Evolutionary conservation across 2,329 filamentous ascomycete species (phyloP).

Genomic region (Curvularia sp.): DNA sequence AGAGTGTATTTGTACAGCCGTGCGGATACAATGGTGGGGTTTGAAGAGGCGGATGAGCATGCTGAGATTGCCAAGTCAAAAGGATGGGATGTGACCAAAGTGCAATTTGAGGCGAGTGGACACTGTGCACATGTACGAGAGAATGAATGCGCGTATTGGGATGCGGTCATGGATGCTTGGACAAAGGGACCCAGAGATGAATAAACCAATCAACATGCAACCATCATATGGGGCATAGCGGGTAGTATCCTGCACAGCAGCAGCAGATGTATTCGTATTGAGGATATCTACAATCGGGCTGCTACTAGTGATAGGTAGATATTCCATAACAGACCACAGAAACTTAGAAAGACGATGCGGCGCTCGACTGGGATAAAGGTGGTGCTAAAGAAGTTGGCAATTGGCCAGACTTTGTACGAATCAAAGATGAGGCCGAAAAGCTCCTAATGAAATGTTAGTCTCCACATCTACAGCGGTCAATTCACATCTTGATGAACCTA

Average conservation of each 20-base stretch:
- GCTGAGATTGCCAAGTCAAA: constrained; percentile 56
- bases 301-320: constrained; percentile 74
- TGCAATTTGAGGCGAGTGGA: constrained; percentile 64
- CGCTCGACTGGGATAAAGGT: constrained; percentile 72
- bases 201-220: background rate
- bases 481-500: constrained; percentile 36
- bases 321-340: constrained; percentile 77
- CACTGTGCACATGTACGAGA: constrained; percentile 69
- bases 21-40: constrained; percentile 64
- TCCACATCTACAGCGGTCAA: constrained; percentile 27
- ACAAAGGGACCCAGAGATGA: constrained; percentile 24
- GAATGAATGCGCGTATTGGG: constrained; percentile 67
- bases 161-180: constrained; percentile 45
- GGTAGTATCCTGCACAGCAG: background rate
- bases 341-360: constrained; percentile 73
- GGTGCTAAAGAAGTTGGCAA: constrained; percentile 75
- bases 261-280: constrained; percentile 8
- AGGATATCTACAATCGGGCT: constrained; percentile 34
- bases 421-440: constrained; percentile 57
- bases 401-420: constrained; percentile 76
- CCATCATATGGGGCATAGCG: background rate
- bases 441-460: constrained; percentile 30
- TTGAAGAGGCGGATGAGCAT: constrained; percentile 64
- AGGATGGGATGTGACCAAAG: constrained; percentile 60
- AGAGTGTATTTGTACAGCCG: constrained; percentile 67